Conservation (phyloP, 805 yeast genomes). For the Kluyveromyces siamensis region DNA sequence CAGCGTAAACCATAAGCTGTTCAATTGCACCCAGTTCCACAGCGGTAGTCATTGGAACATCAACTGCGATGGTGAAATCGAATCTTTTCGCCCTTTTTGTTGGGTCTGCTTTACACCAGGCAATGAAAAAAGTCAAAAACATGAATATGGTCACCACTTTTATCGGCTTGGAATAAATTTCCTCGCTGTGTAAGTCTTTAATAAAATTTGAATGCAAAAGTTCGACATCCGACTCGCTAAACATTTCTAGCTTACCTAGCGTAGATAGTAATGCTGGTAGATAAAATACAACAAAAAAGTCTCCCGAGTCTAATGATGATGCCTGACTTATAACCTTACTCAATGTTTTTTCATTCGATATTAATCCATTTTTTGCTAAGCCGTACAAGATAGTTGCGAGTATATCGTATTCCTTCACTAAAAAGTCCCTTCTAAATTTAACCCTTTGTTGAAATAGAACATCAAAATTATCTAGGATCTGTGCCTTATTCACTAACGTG, state of each 20-base stretch:
- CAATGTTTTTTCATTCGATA: constrained; percentile 29
- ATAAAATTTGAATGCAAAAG: constrained; percentile 31
- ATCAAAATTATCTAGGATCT: constrained; percentile 44
- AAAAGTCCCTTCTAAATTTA: constrained; percentile 50
- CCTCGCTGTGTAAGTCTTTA: constrained; percentile 31
- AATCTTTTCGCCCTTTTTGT: constrained; percentile 34
- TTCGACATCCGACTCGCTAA: constrained; percentile 32
- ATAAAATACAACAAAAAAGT: constrained; percentile 53
- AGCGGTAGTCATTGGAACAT: constrained; percentile 48
- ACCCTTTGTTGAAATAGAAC: constrained; percentile 39
- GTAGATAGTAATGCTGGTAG: constrained; percentile 49
- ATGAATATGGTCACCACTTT: constrained; percentile 40
- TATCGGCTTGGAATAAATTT: constrained; percentile 38
- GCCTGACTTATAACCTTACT: constrained; percentile 37
- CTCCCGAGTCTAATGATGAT: constrained; percentile 45
- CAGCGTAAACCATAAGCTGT: constrained; percentile 49
- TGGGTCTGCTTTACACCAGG: constrained; percentile 53
- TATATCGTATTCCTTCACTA: constrained; percentile 59
- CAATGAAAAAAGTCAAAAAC: constrained; percentile 49
- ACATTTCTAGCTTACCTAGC: constrained; percentile 31
- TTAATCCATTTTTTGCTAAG: constrained; percentile 32
- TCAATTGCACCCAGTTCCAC: constrained; percentile 65
- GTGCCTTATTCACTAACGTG: constrained; percentile 41
- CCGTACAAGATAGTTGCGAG: constrained; percentile 59
- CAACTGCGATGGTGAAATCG: constrained; percentile 48